phyloP scores from a whole-genome alignment of 768 basidiomycete species.

The Phaeotremella skinneri region DNA sequence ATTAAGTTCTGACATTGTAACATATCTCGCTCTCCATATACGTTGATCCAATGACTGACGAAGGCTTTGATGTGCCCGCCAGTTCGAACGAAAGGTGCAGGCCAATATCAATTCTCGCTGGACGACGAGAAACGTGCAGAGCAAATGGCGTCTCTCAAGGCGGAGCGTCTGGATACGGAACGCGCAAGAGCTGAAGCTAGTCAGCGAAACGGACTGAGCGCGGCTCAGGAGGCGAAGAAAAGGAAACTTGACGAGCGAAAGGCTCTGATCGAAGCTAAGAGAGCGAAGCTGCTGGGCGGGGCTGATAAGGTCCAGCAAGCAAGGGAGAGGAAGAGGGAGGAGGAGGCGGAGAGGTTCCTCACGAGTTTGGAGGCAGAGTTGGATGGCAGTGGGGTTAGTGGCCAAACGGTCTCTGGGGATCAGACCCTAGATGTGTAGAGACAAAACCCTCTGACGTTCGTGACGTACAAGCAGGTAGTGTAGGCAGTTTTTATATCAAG shows the following conservation, averaged over 20 bases:
- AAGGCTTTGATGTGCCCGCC: no score
- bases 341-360: slow-evolving; percentile 38
- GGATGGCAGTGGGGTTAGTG: background rate
- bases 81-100: slow-evolving; percentile 83
- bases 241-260: slow-evolving; percentile 44
- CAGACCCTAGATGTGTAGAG: no score
- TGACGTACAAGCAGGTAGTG: no score
- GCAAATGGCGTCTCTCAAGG: slow-evolving; percentile 79
- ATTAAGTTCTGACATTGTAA: slow-evolving; percentile 4
- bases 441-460: no score
- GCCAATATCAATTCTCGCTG: slow-evolving; percentile 82
- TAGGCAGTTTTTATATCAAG: no score
- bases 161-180: slow-evolving; percentile 69
- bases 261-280: slow-evolving; percentile 44
- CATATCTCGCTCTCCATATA: background rate
- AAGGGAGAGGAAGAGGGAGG: slow-evolving; percentile 26
- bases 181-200: slow-evolving; percentile 60
- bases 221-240: slow-evolving; percentile 37
- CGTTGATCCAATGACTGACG: background rate
- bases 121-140: slow-evolving; percentile 73
- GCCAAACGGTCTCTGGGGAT: background rate
- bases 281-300: slow-evolving; percentile 42
- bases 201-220: slow-evolving; percentile 46
- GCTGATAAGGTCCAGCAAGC: slow-evolving; percentile 31
- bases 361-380: slow-evolving; percentile 28